Base-by-base conservation (phyloP, 2,329 filamentous ascomycete species). In the Epichloe typhina region DNA sequence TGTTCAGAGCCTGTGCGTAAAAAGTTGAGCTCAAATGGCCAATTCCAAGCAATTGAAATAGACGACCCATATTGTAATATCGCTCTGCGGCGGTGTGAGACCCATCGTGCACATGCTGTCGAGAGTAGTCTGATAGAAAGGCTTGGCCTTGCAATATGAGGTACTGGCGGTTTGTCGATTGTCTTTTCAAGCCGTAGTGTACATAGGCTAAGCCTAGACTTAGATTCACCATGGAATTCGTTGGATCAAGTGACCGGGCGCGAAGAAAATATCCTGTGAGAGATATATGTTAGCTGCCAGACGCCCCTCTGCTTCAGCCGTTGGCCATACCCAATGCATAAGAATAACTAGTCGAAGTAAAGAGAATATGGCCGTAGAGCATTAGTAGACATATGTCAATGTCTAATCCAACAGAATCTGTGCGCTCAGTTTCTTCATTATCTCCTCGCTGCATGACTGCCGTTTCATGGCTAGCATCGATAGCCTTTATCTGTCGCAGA, bases 301-400 rank as follows among this genome's bases (percentile, higher is more conserved):
- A 13, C 15, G n/a, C 38, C 11, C 12, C 35, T 12, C 39, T 11
- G 15, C 33, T 9, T 3, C 3, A 6, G 5, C 15, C 12, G 26
- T 1, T 9, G 35, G 13, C 31, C 17, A 35, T 15, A 81, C 83
- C 90, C 36, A 97, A 70, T 0, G 93, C 87, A 59, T 85, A 87
- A 13, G 82, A 81, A 67, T 93, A 95, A 57, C 84, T 88, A 47
- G 84, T 87, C 3, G 88, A 88, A 0, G 83, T 84, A 59, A 88
- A 89, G 5, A 96, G 74, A 53, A 96, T 88, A 62, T 97, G 87
- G 0, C 87, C 93, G 62, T 96, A 97, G 1, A 95, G 76, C 64
- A 90, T 85, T 12, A 98, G 76, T 9, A 97, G 74, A 26, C 84
- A 84, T 7, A 89, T 79, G 63, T 97, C 90, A 54, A 94, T 74